phyloP scores from a whole-genome alignment of 345 rosid species.

The Streptanthus diversifolius region DNA sequence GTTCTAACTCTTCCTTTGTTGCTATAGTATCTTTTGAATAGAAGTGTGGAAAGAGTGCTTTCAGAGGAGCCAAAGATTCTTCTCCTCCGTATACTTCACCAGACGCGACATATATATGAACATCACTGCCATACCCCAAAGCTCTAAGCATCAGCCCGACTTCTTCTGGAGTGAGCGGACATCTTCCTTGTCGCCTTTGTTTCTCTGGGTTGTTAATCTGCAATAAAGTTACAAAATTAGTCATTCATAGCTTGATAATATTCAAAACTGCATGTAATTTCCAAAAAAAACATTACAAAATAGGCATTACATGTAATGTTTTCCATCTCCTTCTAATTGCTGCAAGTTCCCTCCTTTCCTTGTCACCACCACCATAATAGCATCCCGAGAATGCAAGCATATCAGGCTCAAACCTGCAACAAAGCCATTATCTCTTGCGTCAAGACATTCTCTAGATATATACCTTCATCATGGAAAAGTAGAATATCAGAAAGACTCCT shows the following conservation, averaged over 20 bases:
- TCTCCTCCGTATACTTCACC: conserved; percentile 96
- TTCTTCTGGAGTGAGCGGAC: conserved; percentile 97
- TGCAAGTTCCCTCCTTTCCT: conserved; percentile 79
- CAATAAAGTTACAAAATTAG: conserved; percentile 13
- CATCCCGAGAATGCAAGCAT: conserved; percentile 99
- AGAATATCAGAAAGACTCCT: neutral
- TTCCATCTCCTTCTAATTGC: conserved; percentile 97
- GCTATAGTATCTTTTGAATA: conserved; percentile 80
- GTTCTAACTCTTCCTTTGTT: conserved; percentile 68
- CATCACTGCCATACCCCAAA: conserved; percentile 85
- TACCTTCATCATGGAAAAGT: neutral
- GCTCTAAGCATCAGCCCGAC: conserved; percentile 98
- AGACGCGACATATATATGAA: conserved; percentile 90
- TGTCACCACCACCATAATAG: conserved; percentile 98
- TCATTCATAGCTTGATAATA: neutral
- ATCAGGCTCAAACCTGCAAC: conserved; percentile 95
- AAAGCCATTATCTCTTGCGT: conserved; percentile 26
- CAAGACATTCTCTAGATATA: neutral
- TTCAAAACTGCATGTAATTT: neutral
- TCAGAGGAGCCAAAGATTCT: conserved; percentile 74
- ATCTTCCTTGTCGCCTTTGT: conserved; percentile 96
- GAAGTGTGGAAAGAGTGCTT: conserved; percentile 83
- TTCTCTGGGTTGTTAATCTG: conserved; percentile 80
- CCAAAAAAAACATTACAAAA: neutral
- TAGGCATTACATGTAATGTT: conserved; percentile 67